Base-by-base conservation (phyloP, 768 basidiomycete genomes). In the Macrolepiota albuminosa region DNA sequence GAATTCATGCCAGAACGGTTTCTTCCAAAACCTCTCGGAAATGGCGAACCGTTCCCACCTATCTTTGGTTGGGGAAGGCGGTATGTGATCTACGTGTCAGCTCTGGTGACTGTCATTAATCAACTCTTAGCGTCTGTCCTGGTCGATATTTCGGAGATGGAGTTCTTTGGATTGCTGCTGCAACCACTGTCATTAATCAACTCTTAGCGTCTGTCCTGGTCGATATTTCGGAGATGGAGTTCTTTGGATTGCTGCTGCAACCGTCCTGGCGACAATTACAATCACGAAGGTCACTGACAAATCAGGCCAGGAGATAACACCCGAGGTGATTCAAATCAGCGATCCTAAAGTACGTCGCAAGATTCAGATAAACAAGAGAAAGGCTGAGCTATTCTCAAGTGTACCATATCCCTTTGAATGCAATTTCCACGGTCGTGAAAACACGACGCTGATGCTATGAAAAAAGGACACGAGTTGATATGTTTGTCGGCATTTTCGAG, bases 1-100 rank as follows among this genome's bases (percentile, higher is more conserved):
- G 54, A 54, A 16, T 76, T 76, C 43, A 42, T 67, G 8, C 66
- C 71, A 2, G 56, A 50, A 5, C 67, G 75, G 7, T 75, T 70
- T 64, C 52, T 75, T 6, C 64, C 68, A 2, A 66, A 63, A 50
- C 62, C 65, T 24, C 57, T 40, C 5, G 68, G 67, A 2, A 52
- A 47, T 18, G 64, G 62, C 5, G 68, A 70, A 51, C 68, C 64
- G 1, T 48, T 42, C 21, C 59, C 63, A 36, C 60, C 63, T 33
- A 68, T 68, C 1, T 78, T 74, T 58, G 77, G 75, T 3, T 77
- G 72, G 55, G 76, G 77, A 11, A 62, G 74, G 42, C 65, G 72
- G 70, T 73, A 55, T 2, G 61, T 39, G 42, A 11, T 29, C 24
- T n/a, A 2, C 16, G 10, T 34, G n/a, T 29, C 31, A 50, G 24